Percentiles rank a stretch among this genome's conserved stretches.
Conservation (phyloP, 768 basidiomycete species). For the Phaffia australis region DNA sequence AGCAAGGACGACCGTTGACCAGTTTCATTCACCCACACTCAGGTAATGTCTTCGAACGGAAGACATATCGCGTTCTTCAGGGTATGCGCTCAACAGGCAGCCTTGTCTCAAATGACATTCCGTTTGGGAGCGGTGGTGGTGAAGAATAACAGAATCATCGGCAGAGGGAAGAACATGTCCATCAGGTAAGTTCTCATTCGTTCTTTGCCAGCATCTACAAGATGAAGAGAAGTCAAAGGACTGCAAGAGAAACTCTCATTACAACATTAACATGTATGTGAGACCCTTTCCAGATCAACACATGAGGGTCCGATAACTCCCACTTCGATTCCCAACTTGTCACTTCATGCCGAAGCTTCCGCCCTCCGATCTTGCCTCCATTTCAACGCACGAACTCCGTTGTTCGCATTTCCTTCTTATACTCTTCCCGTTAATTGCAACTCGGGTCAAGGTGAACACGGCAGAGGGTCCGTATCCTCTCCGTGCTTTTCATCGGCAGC, state of each 20-base stretch:
- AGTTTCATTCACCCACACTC: too few relatives aligned
- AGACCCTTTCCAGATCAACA: neutral
- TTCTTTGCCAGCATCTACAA: too few relatives aligned
- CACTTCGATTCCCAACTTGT: neutral
- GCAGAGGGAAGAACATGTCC: slow-evolving; percentile 1
- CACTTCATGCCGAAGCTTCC: slow-evolving; percentile 1
- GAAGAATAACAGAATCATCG: slow-evolving; percentile 5
- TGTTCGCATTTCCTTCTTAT: neutral
- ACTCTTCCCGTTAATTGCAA: neutral
- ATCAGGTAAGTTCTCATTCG: slow-evolving; percentile 4
- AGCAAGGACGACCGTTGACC: too few relatives aligned
- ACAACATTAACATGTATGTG: too few relatives aligned
- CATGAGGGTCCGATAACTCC: neutral
- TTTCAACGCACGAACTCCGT: slow-evolving; percentile 1
- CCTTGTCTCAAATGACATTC: slow-evolving; percentile 3
- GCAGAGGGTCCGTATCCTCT: too few relatives aligned
- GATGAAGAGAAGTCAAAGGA: too few relatives aligned
- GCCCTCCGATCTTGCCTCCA: slow-evolving; percentile 4
- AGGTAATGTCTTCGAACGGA: neutral
- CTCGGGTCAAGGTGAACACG: too few relatives aligned
- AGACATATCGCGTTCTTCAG: slow-evolving; percentile 13
- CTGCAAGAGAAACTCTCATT: too few relatives aligned
- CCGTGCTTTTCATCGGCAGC: too few relatives aligned
- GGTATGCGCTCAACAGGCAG: slow-evolving; percentile 3
- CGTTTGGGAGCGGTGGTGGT: slow-evolving; percentile 14